Base-by-base conservation (phyloP, 352 stramenopile species). In the Globisporangium parvum region DNA sequence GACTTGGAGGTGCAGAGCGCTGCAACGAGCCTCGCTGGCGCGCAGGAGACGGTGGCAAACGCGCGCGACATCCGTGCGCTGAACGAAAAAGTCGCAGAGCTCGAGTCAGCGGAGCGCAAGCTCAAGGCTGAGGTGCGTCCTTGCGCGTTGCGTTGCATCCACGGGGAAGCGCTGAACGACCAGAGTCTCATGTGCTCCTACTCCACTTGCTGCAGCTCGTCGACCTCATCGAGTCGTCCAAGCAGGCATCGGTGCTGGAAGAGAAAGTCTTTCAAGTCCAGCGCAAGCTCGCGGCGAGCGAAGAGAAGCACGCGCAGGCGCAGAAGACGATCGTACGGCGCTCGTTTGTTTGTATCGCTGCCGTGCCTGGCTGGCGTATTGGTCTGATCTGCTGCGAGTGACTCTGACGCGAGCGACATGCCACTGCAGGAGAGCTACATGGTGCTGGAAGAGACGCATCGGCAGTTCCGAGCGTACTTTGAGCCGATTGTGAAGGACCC, bases 171-270 rank as follows among this genome's bases (percentile, higher is more conserved):
- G 21, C 0, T n/a, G 3, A 3, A 20, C 23, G 20, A 14, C 46
- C 21, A 39, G 20, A 51, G 20, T 31, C 2, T 26, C 35, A 11
- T 41, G 17, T 28, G 39, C 39, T 44, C 39, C 3, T 20, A n/a
- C 15, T 18, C 2, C 39, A 18, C 9, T 6, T 37, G 31, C 31
- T 58, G 47, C 47, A 91, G 80, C 58, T 88, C 42, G 73, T 87
- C 28, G 73, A 77, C 35, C 56, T 88, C 28, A 91, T 88, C 33
- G 76, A 86, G 39, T 77, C 76, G 24, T 87, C 80, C 26, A 75
- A 78, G 61, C 72, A 68, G 18, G 75, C 70, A 14, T 82, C 77
- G 6, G 68, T 88, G 31, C 53, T 84, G 12, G 69, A 88, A 48
- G 80, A 91, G 56, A 85, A 82, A 48, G 23, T 88, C 47, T 74